Base-by-base conservation (phyloP, 2,329 filamentous ascomycete species). In the Emericellopsis cladophorae region DNA sequence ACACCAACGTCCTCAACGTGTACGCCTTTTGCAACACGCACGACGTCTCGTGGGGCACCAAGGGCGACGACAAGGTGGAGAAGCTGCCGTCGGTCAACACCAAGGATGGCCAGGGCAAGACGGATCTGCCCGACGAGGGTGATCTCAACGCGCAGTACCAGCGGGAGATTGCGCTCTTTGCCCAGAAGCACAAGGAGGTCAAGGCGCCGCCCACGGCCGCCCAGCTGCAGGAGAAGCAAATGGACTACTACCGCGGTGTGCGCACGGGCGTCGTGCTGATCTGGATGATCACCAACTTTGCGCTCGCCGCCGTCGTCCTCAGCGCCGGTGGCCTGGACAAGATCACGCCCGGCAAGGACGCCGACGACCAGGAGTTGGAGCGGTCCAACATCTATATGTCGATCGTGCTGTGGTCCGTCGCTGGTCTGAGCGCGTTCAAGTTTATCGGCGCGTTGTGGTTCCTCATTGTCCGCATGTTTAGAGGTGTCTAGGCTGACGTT, bases 11-110 rank as follows among this genome's bases (percentile, higher is more conserved):
- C 44, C 79, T 98, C 53, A 98, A 96, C 68, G 92, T 98, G 43
- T 98, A 96, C 63, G 90, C 90, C 45, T 98, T 98, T 65, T 96
- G 89, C 66, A 95, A 95, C 64, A 95, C 89, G 22, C 89, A 95
- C 71, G 89, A 95, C 56, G 92, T 95, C 48, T 93, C 89, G 4
- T 95, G 89, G 89, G 89, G 89, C 54, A 98, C 92, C 34, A 98
- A 96, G 63, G 92, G 92, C 52, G 92, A 96, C 58, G 90, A 95
- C 65, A 95, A 95, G 61, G 74, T 90, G 7, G 88, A 94, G 52
- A 89, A 90, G 55, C 76, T 95, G 40, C 86, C 87, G 2, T 86
- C 81, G 0, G 90, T 92, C 51, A 89, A 81, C 51, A 82, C 89
- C 41, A 95, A 95, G 60, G 84, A 93, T 36, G 90, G 87, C 49